phyloP scores from a whole-genome alignment of 106 monocot species.

The Platanthera guangdongensis region DNA sequence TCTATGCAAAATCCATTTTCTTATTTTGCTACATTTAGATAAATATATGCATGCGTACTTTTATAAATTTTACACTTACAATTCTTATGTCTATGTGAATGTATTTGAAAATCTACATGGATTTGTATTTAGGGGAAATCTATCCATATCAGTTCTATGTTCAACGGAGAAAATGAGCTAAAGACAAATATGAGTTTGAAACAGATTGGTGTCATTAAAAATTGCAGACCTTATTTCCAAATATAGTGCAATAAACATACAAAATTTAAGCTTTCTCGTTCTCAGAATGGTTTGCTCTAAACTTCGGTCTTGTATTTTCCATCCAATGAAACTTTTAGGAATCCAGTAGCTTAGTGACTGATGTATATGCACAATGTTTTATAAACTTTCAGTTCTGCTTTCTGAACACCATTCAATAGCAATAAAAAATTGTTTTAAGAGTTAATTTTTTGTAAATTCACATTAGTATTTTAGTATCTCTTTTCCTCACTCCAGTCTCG shows the following conservation, averaged over 20 bases:
- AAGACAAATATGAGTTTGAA: neutral
- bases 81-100: neutral
- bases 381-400: neutral
- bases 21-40: neutral
- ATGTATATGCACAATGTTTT: neutral
- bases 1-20: neutral
- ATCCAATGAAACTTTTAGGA: neutral
- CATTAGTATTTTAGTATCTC: neutral
- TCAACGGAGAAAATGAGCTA: neutral
- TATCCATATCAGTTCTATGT: neutral
- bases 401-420: neutral
- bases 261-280: neutral
- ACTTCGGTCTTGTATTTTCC: neutral
- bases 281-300: neutral
- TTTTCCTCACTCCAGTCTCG: too few relatives aligned
- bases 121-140: neutral
- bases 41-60: neutral
- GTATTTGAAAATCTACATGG: neutral
- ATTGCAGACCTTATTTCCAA: neutral
- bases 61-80: neutral
- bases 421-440: neutral
- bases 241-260: neutral
- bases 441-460: neutral
- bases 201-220: neutral
- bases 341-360: neutral